Conservation (phyloP, 495 filamentous ascomycete species). For the Penicillium longicatenatum region DNA sequence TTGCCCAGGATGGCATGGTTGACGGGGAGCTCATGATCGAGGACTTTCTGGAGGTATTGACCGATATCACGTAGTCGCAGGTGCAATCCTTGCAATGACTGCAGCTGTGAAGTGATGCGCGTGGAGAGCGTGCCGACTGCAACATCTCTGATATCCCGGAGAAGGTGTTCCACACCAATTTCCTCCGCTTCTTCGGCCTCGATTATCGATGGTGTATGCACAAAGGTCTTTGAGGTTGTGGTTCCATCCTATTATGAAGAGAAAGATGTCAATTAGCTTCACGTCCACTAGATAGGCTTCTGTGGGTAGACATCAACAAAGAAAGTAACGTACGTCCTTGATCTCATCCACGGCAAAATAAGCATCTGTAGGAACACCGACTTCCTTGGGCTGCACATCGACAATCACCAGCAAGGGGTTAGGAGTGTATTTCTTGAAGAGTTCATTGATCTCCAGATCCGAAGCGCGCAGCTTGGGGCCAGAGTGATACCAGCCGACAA, state of each 20-base stretch:
- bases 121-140: conserved; percentile 98
- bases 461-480: conserved; percentile 95
- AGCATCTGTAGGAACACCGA: conserved; percentile 96
- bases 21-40: conserved; percentile 86
- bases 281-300: not conserved
- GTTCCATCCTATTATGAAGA: conserved; percentile 76
- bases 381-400: conserved; percentile 97
- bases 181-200: conserved; percentile 99
- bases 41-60: conserved; percentile 92
- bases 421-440: conserved; percentile 98
- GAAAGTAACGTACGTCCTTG: conserved; percentile 78
- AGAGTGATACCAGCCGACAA: conserved; percentile 99
- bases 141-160: conserved; percentile 96
- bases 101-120: conserved; percentile 94
- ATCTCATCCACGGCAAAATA: conserved; percentile 99
- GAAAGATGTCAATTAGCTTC: conserved; percentile 12
- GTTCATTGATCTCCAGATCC: conserved; percentile 98
- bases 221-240: conserved; percentile 94
- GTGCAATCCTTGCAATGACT: conserved; percentile 95
- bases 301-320: not conserved
- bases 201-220: conserved; percentile 98
- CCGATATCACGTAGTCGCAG: conserved; percentile 94
- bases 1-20: conserved; percentile 98
- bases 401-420: conserved; percentile 97
- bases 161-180: conserved; percentile 96